These are phyloP conservation scores for Neofusicoccum parvum DNA, from an alignment of 2,329 filamentous ascomycete genomes.

Conservation along the genomic window DNA sequence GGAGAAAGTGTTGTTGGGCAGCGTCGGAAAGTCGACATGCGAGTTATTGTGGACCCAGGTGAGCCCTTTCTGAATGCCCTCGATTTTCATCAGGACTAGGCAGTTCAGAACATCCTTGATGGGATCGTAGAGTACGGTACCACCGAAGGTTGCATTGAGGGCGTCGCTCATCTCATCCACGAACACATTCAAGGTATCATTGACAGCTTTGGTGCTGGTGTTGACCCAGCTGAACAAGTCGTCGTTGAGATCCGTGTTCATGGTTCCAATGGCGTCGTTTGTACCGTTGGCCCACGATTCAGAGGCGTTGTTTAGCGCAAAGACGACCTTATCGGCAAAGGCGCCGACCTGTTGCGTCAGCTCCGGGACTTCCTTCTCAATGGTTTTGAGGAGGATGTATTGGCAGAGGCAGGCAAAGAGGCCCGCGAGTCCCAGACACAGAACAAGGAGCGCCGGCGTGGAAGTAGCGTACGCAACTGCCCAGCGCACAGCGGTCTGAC, in stretches of 20 bases:
- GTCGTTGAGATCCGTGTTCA: conserved; percentile 74
- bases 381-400: conserved; percentile 70
- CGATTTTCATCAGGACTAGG: conserved; percentile 84
- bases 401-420: conserved; percentile 83
- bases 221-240: conserved; percentile 87
- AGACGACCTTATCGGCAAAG: conserved; percentile 78
- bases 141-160: conserved; percentile 77
- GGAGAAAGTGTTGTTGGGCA: conserved; percentile 81
- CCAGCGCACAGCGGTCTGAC: conserved; percentile 78
- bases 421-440: conserved; percentile 79
- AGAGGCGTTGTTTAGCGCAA: conserved; percentile 72
- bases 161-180: conserved; percentile 74
- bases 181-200: conserved; percentile 82
- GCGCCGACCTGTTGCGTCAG: conserved; percentile 73
- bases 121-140: conserved; percentile 76
- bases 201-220: conserved; percentile 79
- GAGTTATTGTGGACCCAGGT: conserved; percentile 92
- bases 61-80: conserved; percentile 81
- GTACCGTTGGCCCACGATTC: conserved; percentile 74
- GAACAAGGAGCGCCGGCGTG: conserved; percentile 78
- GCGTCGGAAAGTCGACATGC: conserved; percentile 75
- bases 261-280: conserved; percentile 68
- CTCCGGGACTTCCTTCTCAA: conserved; percentile 75
- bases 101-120: conserved; percentile 82
- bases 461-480: conserved; percentile 86